Evolutionary conservation across 176 grass and related monocot genomes (phyloP).

Genomic region (Ampelocalamus luodianensis): DNA sequence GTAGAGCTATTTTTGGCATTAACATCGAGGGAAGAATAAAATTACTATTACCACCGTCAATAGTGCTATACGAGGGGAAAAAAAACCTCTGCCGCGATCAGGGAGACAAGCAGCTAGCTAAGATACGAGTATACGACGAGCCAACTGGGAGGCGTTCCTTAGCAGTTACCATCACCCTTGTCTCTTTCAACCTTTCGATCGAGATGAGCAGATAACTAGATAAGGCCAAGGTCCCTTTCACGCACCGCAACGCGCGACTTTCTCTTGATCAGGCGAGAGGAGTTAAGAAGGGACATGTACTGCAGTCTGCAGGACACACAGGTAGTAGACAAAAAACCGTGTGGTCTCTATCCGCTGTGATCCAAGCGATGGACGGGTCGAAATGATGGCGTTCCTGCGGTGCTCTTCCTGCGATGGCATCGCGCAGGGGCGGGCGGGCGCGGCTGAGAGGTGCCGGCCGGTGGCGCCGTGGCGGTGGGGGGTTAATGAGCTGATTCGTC

Average conservation of each 20-base stretch:
- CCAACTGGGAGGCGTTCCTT: not conserved
- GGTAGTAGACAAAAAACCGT: not conserved
- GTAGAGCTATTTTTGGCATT: too few relatives aligned
- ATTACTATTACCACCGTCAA: too few relatives aligned
- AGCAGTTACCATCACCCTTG: not conserved
- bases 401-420: not conserved
- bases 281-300: not conserved
- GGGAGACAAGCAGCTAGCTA: not conserved
- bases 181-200: not conserved
- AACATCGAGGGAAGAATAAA: rapidly evolving
- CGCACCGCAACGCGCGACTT: not conserved
- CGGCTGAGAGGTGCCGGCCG: not conserved
- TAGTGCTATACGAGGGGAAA: too few relatives aligned
- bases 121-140: not conserved
- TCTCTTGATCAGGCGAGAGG: not conserved
- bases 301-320: not conserved
- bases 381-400: not conserved
- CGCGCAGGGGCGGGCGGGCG: not conserved
- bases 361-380: not conserved
- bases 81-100: not conserved
- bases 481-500: not conserved
- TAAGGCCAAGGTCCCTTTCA: not conserved
- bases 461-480: not conserved
- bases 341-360: not conserved
- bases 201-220: not conserved